These are phyloP conservation scores for Podaxis mareebaensis DNA, from an alignment of 768 basidiomycete species.

Conservation along the genomic window DNA sequence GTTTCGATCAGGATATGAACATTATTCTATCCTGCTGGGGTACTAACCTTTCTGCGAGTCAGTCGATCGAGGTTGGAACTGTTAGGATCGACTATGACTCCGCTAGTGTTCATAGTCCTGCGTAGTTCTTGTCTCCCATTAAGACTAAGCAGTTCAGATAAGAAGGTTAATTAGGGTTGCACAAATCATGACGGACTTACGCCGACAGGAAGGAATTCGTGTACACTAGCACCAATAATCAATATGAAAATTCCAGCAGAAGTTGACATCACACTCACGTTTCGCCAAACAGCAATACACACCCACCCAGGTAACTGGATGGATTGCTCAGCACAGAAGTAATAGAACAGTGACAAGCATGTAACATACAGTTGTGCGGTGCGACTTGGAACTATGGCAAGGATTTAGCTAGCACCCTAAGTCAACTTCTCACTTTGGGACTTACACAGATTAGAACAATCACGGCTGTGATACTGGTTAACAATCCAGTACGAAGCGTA, in stretches of 20 bases:
- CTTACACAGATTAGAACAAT: conserved; percentile 24
- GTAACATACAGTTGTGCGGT: conserved; percentile 24
- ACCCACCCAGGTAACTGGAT: conserved; percentile 31
- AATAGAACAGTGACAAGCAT: neutral
- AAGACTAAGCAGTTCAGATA: conserved; percentile 15
- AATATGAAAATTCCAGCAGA: neutral
- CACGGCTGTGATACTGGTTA: conserved; percentile 25
- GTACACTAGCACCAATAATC: conserved; percentile 22
- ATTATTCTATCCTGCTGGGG: too few relatives aligned
- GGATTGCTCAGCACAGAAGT: neutral
- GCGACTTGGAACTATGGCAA: conserved; percentile 22
- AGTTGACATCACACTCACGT: conserved; percentile 20
- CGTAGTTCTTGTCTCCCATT: conserved; percentile 25
- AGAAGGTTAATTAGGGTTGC: neutral
- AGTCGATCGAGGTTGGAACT: neutral
- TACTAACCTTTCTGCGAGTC: conserved; percentile 1
- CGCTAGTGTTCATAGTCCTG: conserved; percentile 12
- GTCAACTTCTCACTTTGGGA: neutral
- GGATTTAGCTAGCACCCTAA: neutral
- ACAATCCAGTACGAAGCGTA: conserved; percentile 31
- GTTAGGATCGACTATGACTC: neutral
- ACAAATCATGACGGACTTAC: conserved; percentile 16
- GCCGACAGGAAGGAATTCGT: conserved; percentile 28
- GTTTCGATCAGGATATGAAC: neutral
- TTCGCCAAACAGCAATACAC: conserved; percentile 33